Conservation (phyloP, 805 yeast species). For the Saturnispora diversa region DNA sequence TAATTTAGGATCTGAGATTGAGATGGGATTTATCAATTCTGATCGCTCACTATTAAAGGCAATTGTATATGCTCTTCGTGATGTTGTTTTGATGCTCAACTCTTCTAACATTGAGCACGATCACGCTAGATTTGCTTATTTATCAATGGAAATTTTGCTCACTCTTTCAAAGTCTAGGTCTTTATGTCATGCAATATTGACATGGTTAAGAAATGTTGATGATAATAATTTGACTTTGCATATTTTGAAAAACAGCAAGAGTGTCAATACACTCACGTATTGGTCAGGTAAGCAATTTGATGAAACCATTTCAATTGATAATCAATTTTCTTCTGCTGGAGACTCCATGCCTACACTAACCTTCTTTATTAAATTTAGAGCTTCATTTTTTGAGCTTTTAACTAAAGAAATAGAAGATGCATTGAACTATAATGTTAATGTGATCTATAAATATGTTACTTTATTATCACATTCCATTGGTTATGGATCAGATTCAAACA, state of each 20-base stretch:
- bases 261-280: constrained; percentile 42
- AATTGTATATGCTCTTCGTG: constrained; percentile 41
- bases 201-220: constrained; percentile 41
- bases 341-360: constrained; percentile 46
- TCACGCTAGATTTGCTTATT: constrained; percentile 50
- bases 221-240: constrained; percentile 41
- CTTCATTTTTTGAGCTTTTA: constrained; percentile 53
- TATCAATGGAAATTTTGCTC: constrained; percentile 53
- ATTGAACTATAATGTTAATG: constrained; percentile 38
- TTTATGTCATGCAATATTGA: constrained; percentile 44
- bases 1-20: constrained; percentile 33
- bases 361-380: constrained; percentile 54
- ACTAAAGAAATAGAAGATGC: constrained; percentile 66
- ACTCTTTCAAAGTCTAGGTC: constrained; percentile 50
- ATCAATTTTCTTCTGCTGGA: constrained; percentile 30
- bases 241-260: constrained; percentile 45
- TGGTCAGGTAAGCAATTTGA: constrained; percentile 48
- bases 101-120: constrained; percentile 37
- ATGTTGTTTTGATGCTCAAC: constrained; percentile 37
- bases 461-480: constrained; percentile 44
- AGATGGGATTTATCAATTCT: constrained; percentile 46
- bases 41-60: constrained; percentile 48
- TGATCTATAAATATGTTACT: constrained; percentile 45
- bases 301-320: constrained; percentile 32
- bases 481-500: constrained; percentile 53